Conservation (phyloP, 1,284 basidiomycete genomes). For the Pseudomicrostroma phylloplanum region DNA sequence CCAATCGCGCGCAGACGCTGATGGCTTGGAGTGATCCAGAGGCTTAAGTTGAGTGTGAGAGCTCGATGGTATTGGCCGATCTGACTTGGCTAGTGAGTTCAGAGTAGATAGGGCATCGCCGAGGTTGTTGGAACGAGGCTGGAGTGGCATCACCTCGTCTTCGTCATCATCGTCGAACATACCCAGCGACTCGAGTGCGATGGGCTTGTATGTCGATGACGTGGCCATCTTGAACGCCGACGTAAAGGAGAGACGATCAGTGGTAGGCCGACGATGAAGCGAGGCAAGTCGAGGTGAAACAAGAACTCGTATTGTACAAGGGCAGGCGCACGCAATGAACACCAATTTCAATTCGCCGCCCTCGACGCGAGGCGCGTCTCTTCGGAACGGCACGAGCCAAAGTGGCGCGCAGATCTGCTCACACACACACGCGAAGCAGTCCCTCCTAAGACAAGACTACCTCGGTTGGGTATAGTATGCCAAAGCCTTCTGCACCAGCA, state of each 20-base stretch:
- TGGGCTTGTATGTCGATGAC: background rate
- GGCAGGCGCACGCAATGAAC: too few relatives aligned
- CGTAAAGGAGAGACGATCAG: too few relatives aligned
- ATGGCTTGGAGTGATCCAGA: background rate
- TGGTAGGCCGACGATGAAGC: too few relatives aligned
- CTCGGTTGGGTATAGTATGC: slow-evolving; percentile 55
- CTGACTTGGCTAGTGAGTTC: background rate
- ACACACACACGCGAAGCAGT: too few relatives aligned
- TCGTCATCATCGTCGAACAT: slow-evolving; percentile 2
- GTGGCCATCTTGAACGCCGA: background rate
- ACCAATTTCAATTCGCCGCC: too few relatives aligned
- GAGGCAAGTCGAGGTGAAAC: too few relatives aligned
- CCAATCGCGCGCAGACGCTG: background rate
- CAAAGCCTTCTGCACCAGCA: slow-evolving; percentile 97
- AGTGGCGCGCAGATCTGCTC: too few relatives aligned
- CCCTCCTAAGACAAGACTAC: too few relatives aligned
- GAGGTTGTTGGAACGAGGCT: background rate
- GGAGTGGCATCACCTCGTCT: background rate
- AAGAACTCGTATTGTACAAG: too few relatives aligned
- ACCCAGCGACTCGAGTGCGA: background rate
- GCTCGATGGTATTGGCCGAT: too few relatives aligned
- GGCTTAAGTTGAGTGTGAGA: background rate
- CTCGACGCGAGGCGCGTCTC: too few relatives aligned
- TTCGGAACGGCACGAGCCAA: too few relatives aligned
- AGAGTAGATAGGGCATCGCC: background rate